phyloP scores from a whole-genome alignment of 2,329 filamentous ascomycete genomes.

The Fusarium veterinarium region DNA sequence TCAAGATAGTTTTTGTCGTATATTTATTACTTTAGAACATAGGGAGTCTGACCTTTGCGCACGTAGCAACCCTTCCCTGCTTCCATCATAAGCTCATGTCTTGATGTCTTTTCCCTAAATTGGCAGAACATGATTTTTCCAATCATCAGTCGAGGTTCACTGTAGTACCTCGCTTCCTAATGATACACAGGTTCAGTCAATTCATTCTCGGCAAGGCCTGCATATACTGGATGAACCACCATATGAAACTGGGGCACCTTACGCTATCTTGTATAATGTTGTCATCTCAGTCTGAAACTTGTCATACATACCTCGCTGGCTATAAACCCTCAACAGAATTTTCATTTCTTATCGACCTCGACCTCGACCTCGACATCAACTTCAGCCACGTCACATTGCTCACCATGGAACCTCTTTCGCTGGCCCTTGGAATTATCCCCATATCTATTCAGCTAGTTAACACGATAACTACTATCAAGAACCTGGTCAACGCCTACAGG shows the following conservation, averaged over 20 bases:
- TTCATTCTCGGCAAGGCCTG: not conserved
- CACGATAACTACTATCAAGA: not conserved
- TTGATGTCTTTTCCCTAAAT: too few species aligned
- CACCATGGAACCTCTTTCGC: not conserved
- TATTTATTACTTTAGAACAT: too few species aligned
- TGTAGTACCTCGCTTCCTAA: not conserved
- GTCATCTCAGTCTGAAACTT: not conserved
- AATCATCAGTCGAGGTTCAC: not conserved
- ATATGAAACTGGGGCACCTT: not conserved
- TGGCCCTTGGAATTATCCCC: not conserved
- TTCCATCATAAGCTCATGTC: not conserved
- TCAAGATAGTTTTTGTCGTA: not conserved
- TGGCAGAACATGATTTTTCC: not conserved
- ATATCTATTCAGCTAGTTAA: constrained; percentile 12
- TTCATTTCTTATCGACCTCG: not conserved
- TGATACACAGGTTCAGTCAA: not conserved
- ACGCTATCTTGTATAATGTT: not conserved
- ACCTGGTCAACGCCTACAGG: constrained; percentile 11
- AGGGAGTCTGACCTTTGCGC: too few species aligned
- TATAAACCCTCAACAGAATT: not conserved
- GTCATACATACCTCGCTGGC: not conserved
- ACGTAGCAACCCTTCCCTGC: not conserved
- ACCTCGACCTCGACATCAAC: not conserved
- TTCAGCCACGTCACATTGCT: rapidly evolving
- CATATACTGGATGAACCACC: not conserved